A percentile compares a stretch with the other conserved stretches of the same genome.
These are phyloP conservation scores for Parathielavia appendiculata DNA, from an alignment of 495 filamentous ascomycete species.

Conservation along the genomic window DNA sequence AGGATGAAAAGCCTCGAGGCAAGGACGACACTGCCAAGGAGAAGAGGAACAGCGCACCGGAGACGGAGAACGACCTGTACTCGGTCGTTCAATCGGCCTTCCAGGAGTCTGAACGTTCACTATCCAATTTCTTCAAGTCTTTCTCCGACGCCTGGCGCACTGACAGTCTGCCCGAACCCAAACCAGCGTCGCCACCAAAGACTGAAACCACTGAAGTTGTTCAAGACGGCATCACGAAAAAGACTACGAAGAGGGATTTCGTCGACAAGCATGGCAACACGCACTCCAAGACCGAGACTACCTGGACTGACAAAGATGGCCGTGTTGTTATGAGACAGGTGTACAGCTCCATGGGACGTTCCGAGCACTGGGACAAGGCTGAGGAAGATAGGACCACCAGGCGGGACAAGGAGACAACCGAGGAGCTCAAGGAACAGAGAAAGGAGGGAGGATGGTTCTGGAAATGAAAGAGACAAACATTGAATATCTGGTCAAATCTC, in stretches of 20 bases:
- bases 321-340: slow-evolving; percentile 8
- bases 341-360: background rate
- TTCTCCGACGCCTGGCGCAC: slow-evolving; percentile 11
- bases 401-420: background rate
- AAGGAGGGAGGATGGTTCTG: slow-evolving; percentile 21
- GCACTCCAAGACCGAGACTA: slow-evolving; percentile 21
- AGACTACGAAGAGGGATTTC: slow-evolving; percentile 16
- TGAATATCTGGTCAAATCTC: background rate
- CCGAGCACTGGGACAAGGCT: slow-evolving; percentile 2
- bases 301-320: slow-evolving; percentile 13
- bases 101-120: slow-evolving; percentile 23
- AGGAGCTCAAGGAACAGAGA: background rate
- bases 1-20: background rate
- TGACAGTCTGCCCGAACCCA: background rate
- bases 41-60: background rate
- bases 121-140: slow-evolving; percentile 19
- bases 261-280: slow-evolving; percentile 21
- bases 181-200: slow-evolving; percentile 10
- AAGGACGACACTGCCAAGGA: background rate
- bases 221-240: slow-evolving; percentile 16
- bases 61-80: slow-evolving; percentile 20
- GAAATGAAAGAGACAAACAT: slow-evolving; percentile 17
- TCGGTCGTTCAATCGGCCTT: slow-evolving; percentile 17
- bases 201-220: slow-evolving; percentile 10
- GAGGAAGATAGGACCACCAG: background rate